These are phyloP conservation scores for Quercus wislizeni DNA, from an alignment of 306 rosid species.

Conservation along the genomic window DNA sequence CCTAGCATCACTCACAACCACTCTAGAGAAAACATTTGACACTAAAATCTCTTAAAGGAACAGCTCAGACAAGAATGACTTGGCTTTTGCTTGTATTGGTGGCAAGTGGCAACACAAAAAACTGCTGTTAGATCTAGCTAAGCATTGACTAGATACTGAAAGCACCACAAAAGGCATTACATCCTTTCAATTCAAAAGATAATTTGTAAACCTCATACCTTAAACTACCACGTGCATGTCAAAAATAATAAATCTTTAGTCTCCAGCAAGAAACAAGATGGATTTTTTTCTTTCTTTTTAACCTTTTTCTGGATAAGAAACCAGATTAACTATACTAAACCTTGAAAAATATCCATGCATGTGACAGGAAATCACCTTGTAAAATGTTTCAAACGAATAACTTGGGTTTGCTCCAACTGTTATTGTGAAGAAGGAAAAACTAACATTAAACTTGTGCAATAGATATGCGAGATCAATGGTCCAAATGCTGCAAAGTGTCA, in stretches of 20 bases:
- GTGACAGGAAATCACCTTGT: conserved; percentile 61
- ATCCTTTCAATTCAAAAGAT: neutral
- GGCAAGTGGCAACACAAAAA: neutral
- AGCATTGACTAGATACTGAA: neutral
- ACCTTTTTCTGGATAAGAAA: neutral
- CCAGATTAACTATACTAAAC: neutral
- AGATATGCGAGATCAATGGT: conserved; percentile 93
- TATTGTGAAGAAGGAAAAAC: conserved; percentile 85
- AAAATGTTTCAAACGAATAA: conserved; percentile 82
- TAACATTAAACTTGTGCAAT: conserved; percentile 65
- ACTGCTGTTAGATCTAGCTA: neutral
- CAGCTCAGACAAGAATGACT: neutral
- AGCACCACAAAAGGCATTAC: neutral
- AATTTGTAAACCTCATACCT: neutral
- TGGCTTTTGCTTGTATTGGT: neutral
- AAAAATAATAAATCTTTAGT: neutral
- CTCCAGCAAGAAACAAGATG: neutral
- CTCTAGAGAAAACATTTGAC: neutral
- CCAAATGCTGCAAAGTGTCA: conserved; percentile 74
- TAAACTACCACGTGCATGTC: neutral
- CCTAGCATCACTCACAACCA: neutral
- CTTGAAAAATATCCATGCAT: neutral
- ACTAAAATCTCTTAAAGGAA: neutral
- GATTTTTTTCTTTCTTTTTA: neutral
- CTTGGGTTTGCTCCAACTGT: conserved; percentile 93